A percentile compares a stretch with the other conserved stretches of the same genome.
Conservation (phyloP, 371 early-diverging fungal genomes). For the Mortierella sp. region DNA sequence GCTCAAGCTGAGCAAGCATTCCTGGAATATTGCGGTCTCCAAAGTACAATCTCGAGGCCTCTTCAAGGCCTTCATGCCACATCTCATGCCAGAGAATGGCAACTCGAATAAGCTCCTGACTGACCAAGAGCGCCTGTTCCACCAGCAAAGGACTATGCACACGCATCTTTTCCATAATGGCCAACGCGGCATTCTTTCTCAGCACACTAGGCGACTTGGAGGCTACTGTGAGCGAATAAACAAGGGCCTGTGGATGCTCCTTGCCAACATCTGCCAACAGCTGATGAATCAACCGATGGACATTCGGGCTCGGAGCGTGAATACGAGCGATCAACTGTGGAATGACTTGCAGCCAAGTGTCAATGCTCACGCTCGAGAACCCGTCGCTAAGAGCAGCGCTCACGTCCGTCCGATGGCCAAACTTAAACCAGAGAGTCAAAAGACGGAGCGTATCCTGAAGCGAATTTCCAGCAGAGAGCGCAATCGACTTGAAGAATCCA, state of each 20-base stretch:
- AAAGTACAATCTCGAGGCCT: constrained; percentile 90
- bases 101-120: constrained; percentile 96
- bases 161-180: constrained; percentile 94
- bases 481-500: constrained; percentile 96
- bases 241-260: constrained; percentile 96
- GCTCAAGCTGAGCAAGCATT: constrained; percentile 92
- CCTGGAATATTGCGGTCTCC: constrained; percentile 89
- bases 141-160: constrained; percentile 86
- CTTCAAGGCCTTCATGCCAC: constrained; percentile 98
- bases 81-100: constrained; percentile 98
- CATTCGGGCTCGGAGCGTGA: constrained; percentile 84
- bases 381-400: constrained; percentile 89
- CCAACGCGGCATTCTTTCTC: constrained; percentile 86
- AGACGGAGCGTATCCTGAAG: constrained; percentile 96
- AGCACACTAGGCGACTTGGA: constrained; percentile 88
- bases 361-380: constrained; percentile 90
- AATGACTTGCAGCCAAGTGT: constrained; percentile 98
- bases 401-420: constrained; percentile 90
- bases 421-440: constrained; percentile 97
- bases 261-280: constrained; percentile 93
- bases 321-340: constrained; percentile 98
- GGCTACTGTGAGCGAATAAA: constrained; percentile 96
- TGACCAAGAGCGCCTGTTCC: constrained; percentile 94
- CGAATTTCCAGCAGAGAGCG: constrained; percentile 89
- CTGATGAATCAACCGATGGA: constrained; percentile 90